A percentile compares a stretch with the other conserved stretches of the same genome.
Conservation (phyloP, 2,329 filamentous ascomycete genomes). For the Aspergillus sp. region DNA sequence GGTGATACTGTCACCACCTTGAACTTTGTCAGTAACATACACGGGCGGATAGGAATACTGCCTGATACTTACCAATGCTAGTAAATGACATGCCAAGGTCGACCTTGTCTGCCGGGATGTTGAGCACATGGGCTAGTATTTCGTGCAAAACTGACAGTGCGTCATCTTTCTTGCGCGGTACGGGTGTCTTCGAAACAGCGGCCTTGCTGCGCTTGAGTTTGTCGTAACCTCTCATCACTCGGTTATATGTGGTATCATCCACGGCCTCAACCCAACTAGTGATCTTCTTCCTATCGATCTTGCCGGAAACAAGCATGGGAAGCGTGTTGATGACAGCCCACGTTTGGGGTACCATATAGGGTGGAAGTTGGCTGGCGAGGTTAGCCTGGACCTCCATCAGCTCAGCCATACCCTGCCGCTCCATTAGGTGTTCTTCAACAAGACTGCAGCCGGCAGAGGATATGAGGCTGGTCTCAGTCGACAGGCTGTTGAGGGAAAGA, state of each 20-base stretch:
- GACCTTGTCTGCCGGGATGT: slow-evolving; percentile 33
- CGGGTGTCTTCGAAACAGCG: slow-evolving; percentile 17
- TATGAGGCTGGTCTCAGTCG: slow-evolving; percentile 24
- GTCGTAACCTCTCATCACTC: slow-evolving; percentile 40
- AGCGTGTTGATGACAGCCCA: slow-evolving; percentile 42
- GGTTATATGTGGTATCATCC: slow-evolving; percentile 39
- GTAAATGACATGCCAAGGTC: slow-evolving; percentile 34
- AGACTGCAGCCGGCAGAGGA: slow-evolving; percentile 33
- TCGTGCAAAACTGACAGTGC: slow-evolving; percentile 27
- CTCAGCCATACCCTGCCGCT: slow-evolving; percentile 20
- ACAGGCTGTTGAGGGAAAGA: slow-evolving; percentile 35
- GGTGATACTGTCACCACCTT: slow-evolving; percentile 40
- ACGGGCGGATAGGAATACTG: slow-evolving; percentile 23
- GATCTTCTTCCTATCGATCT: slow-evolving; percentile 41
- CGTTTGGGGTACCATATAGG: slow-evolving; percentile 46
- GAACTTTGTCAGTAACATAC: too few relatives aligned
- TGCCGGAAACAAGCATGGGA: slow-evolving; percentile 38
- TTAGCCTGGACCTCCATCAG: slow-evolving; percentile 37
- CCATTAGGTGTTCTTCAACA: slow-evolving; percentile 23
- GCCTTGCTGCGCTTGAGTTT: slow-evolving; percentile 15
- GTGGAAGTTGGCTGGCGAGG: slow-evolving; percentile 43
- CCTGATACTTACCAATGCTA: too few relatives aligned
- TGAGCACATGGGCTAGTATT: slow-evolving; percentile 38
- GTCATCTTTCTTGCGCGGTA: slow-evolving; percentile 15
- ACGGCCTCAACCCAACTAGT: slow-evolving; percentile 47